phyloP scores from a whole-genome alignment of 139 green algal genomes.

The Dunaliella primolecta region DNA sequence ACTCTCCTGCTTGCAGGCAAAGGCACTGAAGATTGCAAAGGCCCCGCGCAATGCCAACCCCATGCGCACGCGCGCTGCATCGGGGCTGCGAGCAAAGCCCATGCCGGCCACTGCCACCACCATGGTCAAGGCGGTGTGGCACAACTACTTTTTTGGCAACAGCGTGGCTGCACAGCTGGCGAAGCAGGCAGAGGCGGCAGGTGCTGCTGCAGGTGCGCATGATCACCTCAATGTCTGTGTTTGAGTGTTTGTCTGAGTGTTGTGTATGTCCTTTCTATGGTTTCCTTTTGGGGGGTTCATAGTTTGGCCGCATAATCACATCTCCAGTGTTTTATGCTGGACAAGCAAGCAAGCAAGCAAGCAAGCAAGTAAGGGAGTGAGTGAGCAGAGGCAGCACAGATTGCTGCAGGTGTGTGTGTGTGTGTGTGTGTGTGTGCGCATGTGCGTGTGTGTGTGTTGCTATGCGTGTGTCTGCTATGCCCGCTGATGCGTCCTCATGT shows the following conservation, averaged over 20 bases:
- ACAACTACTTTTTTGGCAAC: conserved; percentile 26
- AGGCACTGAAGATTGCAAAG: neutral
- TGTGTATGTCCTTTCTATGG: too few relatives aligned
- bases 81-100: conserved; percentile 53
- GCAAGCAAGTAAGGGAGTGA: too few relatives aligned
- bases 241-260: neutral
- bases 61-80: conserved; percentile 51
- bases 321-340: too few relatives aligned
- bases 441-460: neutral
- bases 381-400: too few relatives aligned
- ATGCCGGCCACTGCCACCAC: conserved; percentile 93
- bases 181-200: conserved; percentile 22
- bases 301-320: too few relatives aligned
- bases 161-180: conserved; percentile 23
- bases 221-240: neutral
- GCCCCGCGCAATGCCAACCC: conserved; percentile 22
- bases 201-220: conserved; percentile 3
- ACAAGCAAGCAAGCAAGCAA: too few relatives aligned
- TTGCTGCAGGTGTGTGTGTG: too few relatives aligned
- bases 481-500: too few relatives aligned
- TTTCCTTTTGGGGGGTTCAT: too few relatives aligned
- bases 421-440: neutral
- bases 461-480: neutral
- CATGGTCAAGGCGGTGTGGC: conserved; percentile 72
- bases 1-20: too few relatives aligned